phyloP scores from a whole-genome alignment of 805 yeast species.

The Torulaspora microellipsoides region DNA sequence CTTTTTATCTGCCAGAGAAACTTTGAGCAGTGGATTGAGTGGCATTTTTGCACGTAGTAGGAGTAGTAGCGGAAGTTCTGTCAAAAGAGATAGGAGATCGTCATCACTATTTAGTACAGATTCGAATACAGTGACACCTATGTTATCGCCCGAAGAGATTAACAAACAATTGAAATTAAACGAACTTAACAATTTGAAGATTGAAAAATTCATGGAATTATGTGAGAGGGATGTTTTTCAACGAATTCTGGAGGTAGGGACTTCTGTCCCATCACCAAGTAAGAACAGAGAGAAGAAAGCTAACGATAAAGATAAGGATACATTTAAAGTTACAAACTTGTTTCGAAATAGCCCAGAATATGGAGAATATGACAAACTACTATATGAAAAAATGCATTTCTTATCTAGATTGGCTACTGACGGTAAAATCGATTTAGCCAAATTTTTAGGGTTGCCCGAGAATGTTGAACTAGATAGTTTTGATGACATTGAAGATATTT shows the following conservation, averaged over 20 bases:
- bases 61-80: constrained; percentile 28
- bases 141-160: constrained; percentile 33
- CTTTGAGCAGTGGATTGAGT: constrained; percentile 33
- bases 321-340: constrained; percentile 22
- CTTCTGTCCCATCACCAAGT: constrained; percentile 25
- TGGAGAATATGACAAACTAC: constrained; percentile 25
- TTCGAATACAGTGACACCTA: constrained; percentile 21
- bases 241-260: constrained; percentile 31
- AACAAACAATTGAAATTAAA: constrained; percentile 24
- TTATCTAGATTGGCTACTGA: constrained; percentile 18
- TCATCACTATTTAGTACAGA: constrained; percentile 30
- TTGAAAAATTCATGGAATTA: constrained; percentile 29
- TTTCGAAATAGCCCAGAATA: constrained; percentile 34
- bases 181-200: constrained; percentile 25
- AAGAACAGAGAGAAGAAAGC: constrained; percentile 4
- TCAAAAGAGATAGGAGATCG: constrained; percentile 27
- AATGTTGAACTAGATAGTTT: constrained; percentile 9
- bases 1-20: constrained; percentile 28
- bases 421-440: constrained; percentile 22
- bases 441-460: constrained; percentile 25
- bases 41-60: constrained; percentile 35
- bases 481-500: constrained; percentile 15
- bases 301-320: constrained; percentile 8
- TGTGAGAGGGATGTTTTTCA: constrained; percentile 31
- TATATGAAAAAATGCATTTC: constrained; percentile 23